Conservation (phyloP, 805 yeast species). For the Priceomyces castillae region DNA sequence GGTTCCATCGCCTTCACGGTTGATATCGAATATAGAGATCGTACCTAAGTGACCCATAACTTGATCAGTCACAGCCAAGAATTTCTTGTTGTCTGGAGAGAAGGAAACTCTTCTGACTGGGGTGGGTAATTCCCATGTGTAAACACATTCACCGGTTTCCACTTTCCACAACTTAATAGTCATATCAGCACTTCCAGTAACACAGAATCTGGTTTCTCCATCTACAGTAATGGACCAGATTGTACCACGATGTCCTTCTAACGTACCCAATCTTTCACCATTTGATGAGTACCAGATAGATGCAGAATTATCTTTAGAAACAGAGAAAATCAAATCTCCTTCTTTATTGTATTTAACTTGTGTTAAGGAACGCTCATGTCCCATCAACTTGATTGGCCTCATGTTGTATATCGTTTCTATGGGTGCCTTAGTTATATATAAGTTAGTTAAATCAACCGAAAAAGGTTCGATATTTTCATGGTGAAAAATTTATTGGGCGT, state of each 20-base stretch:
- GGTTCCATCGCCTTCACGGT: constrained; percentile 39
- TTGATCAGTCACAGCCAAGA: constrained; percentile 80
- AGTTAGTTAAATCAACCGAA: background rate
- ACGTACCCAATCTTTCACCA: constrained; percentile 96
- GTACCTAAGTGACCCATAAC: constrained; percentile 89
- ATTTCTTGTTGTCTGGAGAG: constrained; percentile 63
- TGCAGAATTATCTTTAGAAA: constrained; percentile 86
- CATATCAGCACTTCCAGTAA: constrained; percentile 91
- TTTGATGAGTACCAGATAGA: constrained; percentile 92
- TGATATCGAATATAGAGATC: constrained; percentile 63
- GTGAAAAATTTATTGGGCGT: constrained; percentile 4
- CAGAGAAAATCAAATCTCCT: constrained; percentile 90
- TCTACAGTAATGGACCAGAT: constrained; percentile 93
- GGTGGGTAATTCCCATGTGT: constrained; percentile 70
- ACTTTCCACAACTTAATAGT: constrained; percentile 83
- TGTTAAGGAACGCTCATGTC: constrained; percentile 96
- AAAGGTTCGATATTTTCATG: constrained; percentile 1
- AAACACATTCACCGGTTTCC: constrained; percentile 69
- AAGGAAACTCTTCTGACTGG: constrained; percentile 93
- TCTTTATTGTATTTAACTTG: constrained; percentile 94
- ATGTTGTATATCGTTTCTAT: constrained; percentile 15
- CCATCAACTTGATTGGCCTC: constrained; percentile 67
- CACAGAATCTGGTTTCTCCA: constrained; percentile 59
- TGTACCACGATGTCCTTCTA: constrained; percentile 82
- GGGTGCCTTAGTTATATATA: background rate